phyloP scores from a whole-genome alignment of 2,329 filamentous ascomycete species.

The Lachnellula suecica region DNA sequence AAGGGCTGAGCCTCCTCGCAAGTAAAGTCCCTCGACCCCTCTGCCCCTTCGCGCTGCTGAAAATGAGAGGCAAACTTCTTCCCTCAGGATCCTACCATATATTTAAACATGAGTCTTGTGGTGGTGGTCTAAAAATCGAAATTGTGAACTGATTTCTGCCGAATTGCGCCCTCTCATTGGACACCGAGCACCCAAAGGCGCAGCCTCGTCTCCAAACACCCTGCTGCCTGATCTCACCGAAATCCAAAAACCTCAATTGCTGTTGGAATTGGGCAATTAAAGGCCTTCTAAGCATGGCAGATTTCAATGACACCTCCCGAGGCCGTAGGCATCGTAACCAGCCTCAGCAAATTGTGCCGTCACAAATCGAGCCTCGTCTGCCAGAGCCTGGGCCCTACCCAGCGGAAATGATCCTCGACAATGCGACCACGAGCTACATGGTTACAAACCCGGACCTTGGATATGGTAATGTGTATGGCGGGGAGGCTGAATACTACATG shows the following conservation, averaged over 20 bases:
- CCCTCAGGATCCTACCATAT: background rate
- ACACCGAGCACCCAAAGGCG: background rate
- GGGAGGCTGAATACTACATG: background rate
- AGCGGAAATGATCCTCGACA: background rate
- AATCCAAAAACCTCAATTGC: background rate
- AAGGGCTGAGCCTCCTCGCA: background rate
- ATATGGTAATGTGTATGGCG: background rate
- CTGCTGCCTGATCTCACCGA: conserved; percentile 1
- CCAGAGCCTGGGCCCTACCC: background rate
- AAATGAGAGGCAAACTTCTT: background rate
- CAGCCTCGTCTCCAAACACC: background rate
- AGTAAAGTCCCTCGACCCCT: background rate
- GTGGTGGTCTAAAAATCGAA: background rate
- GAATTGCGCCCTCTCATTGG: background rate
- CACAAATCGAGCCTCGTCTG: background rate
- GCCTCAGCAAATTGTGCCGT: background rate
- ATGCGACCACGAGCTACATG: background rate
- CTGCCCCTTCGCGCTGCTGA: background rate
- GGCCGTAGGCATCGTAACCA: background rate
- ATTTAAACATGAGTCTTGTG: background rate
- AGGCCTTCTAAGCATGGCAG: background rate
- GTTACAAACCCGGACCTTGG: background rate
- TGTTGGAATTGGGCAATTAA: background rate
- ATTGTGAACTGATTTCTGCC: background rate
- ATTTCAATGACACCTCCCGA: background rate